These are phyloP conservation scores for Orbilia oligospora DNA, from an alignment of 2,329 filamentous ascomycete species.

Conservation along the genomic window DNA sequence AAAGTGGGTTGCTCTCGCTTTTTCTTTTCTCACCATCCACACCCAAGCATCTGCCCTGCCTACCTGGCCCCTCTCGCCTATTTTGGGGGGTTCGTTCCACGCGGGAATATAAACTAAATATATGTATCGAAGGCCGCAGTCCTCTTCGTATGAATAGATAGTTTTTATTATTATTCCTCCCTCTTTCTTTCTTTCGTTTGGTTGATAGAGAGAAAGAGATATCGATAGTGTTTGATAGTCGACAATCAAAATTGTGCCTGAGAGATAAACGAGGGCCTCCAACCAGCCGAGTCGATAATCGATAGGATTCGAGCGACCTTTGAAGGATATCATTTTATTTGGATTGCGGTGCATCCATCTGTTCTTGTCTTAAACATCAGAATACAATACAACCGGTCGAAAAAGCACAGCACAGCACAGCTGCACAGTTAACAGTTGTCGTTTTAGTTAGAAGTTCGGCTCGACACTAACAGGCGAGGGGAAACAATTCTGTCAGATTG, in stretches of 20 bases:
- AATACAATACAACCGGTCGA: background rate
- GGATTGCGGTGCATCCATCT: background rate
- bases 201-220: slow-evolving; percentile 35
- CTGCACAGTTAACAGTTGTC: slow-evolving; percentile 10
- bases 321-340: slow-evolving; percentile 9
- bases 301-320: slow-evolving; percentile 40
- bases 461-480: slow-evolving; percentile 30
- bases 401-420: background rate
- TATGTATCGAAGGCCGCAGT: slow-evolving; percentile 50
- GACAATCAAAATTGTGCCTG: slow-evolving; percentile 25
- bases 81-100: slow-evolving; percentile 61
- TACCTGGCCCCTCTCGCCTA: slow-evolving; percentile 60
- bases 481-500: slow-evolving; percentile 23
- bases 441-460: background rate
- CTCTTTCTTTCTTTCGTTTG: slow-evolving; percentile 40
- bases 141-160: slow-evolving; percentile 28
- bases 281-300: slow-evolving; percentile 17
- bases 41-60: slow-evolving; percentile 38
- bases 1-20: slow-evolving; percentile 39
- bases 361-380: background rate
- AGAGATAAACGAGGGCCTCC: slow-evolving; percentile 33
- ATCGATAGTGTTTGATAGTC: slow-evolving; percentile 42
- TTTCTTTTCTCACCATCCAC: slow-evolving; percentile 40
- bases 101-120: slow-evolving; percentile 61
- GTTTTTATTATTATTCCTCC: slow-evolving; percentile 36